Percentiles rank a stretch among this genome's conserved stretches.
Evolutionary conservation across 306 rosid genomes (phyloP).

Genomic region (Cucumis cinereus): DNA sequence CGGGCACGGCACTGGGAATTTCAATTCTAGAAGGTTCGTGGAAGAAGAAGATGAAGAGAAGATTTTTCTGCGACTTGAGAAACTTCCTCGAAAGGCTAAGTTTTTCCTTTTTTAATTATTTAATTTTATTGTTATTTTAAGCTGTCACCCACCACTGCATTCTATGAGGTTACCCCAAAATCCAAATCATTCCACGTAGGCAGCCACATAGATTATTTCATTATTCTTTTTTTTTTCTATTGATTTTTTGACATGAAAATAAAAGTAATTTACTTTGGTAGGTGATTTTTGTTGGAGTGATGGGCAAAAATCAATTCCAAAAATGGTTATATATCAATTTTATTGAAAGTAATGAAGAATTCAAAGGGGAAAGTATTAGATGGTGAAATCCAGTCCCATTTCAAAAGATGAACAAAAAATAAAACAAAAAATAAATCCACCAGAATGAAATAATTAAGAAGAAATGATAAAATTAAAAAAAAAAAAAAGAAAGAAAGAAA

Average conservation of each 20-base stretch:
- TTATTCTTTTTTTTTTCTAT: no score
- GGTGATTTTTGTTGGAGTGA: no score
- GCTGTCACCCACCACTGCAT: background rate
- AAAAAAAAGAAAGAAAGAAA: background rate
- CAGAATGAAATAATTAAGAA: background rate
- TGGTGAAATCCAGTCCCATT: background rate
- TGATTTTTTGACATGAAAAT: no score
- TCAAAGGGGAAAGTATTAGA: background rate
- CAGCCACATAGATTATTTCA: background rate
- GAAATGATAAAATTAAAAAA: background rate
- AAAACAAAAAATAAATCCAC: background rate
- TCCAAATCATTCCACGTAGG: background rate
- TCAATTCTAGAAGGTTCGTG: constrained; percentile 69
- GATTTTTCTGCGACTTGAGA: background rate
- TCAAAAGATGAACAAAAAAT: background rate
- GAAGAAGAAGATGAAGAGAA: constrained; percentile 3
- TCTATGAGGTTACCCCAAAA: background rate
- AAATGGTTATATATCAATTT: no score
- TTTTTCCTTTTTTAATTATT: background rate
- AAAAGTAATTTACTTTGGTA: no score
- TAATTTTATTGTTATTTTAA: background rate
- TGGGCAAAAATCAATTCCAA: no score
- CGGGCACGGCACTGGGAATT: background rate
- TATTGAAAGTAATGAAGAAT: background rate
- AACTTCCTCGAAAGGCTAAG: background rate